Evolutionary conservation across 805 yeast species (phyloP), one percentile per base, ranked within the genome.

Genomic region (Wickerhamomyces pijperi): DNA sequence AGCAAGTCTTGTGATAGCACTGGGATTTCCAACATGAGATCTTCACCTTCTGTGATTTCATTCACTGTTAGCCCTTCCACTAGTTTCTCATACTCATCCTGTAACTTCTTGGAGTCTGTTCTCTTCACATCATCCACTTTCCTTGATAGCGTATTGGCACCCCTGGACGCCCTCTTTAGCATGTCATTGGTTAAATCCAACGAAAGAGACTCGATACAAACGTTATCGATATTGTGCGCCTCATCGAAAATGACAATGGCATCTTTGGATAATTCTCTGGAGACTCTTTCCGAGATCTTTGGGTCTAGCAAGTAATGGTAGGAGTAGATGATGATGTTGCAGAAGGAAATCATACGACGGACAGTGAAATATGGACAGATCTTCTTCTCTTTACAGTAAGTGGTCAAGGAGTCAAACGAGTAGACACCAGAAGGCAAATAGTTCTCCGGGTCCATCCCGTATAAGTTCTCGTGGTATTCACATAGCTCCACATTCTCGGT

Each of bases 221-320:
- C 99, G 67, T 92, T 92, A 68, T 92, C 98, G 41, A 92, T 92
- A 62, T 92, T 92, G 60, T 92, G 99, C 36, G 98, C 98, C 64
- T 92, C 99, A 63, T 92, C 99, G 56, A 92, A 92, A 32, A 92
- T 94, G 45, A 92, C 82, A 43, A 92, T 92, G 39, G 94, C 74
- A 54, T 92, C 97, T 48, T 87, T 85, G 16, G 95, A 83, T 37
- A 92, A 71, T 54, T 92, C 97, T 46, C 72, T 76, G 5, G 97
- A 87, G 17, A 92, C 99, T 44, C 98, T 68, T 47, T 87, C 96
- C 2, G 97, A 92, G 58, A 92, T 92, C 56, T 92, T 92, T 17
- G 99, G 99, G 57, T 92, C 99, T 48, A 92, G 68, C 42, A 92
- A 65, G 68, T 92, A 92, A 63, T 92, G 99, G 61, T 92, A 92